Evolutionary conservation across 1,139 yeast genomes (phyloP).

Genomic region (Sugiyamaella pinicola): DNA sequence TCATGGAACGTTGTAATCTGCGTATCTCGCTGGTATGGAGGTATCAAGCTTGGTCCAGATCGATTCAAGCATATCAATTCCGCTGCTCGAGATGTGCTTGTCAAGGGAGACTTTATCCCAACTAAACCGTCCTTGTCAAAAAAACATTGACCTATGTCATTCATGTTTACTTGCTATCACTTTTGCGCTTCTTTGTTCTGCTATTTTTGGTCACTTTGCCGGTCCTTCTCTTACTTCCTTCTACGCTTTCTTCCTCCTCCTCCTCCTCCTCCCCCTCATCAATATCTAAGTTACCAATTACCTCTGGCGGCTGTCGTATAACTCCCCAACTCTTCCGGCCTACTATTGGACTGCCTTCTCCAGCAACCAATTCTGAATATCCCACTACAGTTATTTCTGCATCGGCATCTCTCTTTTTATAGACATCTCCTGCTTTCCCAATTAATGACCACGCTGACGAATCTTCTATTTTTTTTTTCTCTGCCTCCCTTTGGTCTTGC

Average conservation of each 20-base stretch:
- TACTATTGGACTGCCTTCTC: constrained; percentile 11
- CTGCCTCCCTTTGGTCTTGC: constrained; percentile 44
- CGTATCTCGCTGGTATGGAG: constrained; percentile 94
- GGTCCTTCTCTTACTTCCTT: constrained; percentile 6
- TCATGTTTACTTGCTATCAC: constrained; percentile 17
- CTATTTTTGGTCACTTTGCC: neutral
- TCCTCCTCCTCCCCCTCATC: constrained; percentile 12
- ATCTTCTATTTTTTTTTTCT: constrained; percentile 44
- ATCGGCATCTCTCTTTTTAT: neutral
- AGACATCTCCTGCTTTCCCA: constrained; percentile 9
- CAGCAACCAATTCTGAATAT: constrained; percentile 32
- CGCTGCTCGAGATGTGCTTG: constrained; percentile 81
- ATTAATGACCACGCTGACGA: constrained; percentile 61
- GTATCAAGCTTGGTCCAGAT: constrained; percentile 88
- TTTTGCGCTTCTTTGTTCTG: constrained; percentile 14
- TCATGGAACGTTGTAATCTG: constrained; percentile 85
- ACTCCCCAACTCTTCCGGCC: constrained; percentile 35
- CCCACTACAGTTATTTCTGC: constrained; percentile 26
- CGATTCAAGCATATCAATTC: constrained; percentile 90
- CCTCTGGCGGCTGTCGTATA: constrained; percentile 25
- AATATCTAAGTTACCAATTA: neutral
- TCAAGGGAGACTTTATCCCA: constrained; percentile 57
- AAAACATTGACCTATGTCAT: constrained; percentile 18
- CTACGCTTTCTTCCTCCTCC: constrained; percentile 5
- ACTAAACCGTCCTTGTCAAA: neutral